These are phyloP conservation scores for Colletotrichum cereale DNA, from an alignment of 2,329 filamentous ascomycete genomes.

Conservation along the genomic window DNA sequence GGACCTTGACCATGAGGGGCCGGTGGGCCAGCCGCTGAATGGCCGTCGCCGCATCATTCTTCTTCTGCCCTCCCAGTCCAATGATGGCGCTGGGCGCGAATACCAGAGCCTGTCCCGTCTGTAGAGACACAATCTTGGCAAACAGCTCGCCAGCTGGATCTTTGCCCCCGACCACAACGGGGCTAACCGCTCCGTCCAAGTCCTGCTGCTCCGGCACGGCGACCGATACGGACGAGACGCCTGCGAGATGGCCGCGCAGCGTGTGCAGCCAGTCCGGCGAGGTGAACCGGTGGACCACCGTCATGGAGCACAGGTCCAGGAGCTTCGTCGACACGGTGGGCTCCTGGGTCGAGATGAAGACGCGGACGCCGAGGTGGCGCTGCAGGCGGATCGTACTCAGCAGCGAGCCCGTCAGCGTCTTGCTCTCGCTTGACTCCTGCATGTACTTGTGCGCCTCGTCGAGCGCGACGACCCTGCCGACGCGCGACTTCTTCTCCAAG, in stretches of 20 bases:
- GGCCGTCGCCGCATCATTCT: constrained; percentile 34
- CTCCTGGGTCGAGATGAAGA: constrained; percentile 83
- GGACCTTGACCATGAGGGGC: constrained; percentile 55
- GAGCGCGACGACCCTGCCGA: constrained; percentile 74
- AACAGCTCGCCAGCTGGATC: constrained; percentile 53
- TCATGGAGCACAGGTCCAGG: constrained; percentile 79
- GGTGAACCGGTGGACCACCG: constrained; percentile 78
- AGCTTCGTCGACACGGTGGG: constrained; percentile 77
- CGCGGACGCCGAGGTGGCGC: constrained; percentile 74
- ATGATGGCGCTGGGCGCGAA: constrained; percentile 59
- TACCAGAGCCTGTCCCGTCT: constrained; percentile 60
- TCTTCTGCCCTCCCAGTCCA: background rate
- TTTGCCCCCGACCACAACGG: constrained; percentile 39
- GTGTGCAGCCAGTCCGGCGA: constrained; percentile 50
- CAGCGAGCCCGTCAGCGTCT: constrained; percentile 71
- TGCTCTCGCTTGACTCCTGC: constrained; percentile 66
- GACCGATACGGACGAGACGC: constrained; percentile 41
- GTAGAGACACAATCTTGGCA: constrained; percentile 56
- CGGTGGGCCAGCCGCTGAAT: constrained; percentile 52
- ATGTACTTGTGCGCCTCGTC: constrained; percentile 88
- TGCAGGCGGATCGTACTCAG: constrained; percentile 76
- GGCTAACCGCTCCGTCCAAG: background rate
- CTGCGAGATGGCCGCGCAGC: constrained; percentile 48
- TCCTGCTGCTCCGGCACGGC: constrained; percentile 20
- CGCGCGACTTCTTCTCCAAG: constrained; percentile 62